phyloP scores from a whole-genome alignment of 805 yeast species.

The Starmerella tilneyi region DNA sequence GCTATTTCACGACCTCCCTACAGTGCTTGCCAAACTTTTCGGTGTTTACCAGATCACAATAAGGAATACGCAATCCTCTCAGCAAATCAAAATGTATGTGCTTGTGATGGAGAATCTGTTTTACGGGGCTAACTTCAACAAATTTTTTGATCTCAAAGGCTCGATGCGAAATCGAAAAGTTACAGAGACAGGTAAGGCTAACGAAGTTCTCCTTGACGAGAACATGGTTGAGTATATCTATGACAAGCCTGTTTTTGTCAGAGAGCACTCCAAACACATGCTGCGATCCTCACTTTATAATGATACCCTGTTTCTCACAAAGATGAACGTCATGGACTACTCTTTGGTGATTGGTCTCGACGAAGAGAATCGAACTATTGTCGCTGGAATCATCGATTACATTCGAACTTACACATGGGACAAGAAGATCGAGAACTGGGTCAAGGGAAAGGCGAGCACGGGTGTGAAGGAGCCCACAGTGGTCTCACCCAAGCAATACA shows the following conservation, averaged over 20 bases:
- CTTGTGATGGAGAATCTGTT: conserved; percentile 93
- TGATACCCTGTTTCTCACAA: conserved; percentile 84
- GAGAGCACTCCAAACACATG: conserved; percentile 80
- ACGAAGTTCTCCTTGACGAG: conserved; percentile 89
- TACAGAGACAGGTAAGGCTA: conserved; percentile 87
- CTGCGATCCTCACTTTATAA: conserved; percentile 86
- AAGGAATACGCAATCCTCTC: conserved; percentile 63
- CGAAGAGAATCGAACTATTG: conserved; percentile 46
- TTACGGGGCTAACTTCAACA: conserved; percentile 64
- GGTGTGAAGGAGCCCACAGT: conserved; percentile 92
- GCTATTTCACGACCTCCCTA: conserved; percentile 85
- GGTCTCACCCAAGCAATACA: conserved; percentile 91
- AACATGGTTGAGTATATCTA: conserved; percentile 97
- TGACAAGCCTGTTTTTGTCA: conserved; percentile 87
- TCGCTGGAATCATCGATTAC: conserved; percentile 91
- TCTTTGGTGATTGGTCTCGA: conserved; percentile 91
- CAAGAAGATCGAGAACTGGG: conserved; percentile 96
- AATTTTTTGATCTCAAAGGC: conserved; percentile 93
- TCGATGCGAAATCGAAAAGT: conserved; percentile 97
- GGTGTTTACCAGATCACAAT: conserved; percentile 93
- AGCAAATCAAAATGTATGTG: conserved; percentile 68
- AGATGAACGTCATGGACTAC: conserved; percentile 98
- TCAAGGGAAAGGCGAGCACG: conserved; percentile 84
- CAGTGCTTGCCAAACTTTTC: conserved; percentile 86
- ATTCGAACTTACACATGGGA: conserved; percentile 98